Conservation (phyloP, 2,329 filamentous ascomycete species). For the Scopulariopsis brevicaulis region DNA sequence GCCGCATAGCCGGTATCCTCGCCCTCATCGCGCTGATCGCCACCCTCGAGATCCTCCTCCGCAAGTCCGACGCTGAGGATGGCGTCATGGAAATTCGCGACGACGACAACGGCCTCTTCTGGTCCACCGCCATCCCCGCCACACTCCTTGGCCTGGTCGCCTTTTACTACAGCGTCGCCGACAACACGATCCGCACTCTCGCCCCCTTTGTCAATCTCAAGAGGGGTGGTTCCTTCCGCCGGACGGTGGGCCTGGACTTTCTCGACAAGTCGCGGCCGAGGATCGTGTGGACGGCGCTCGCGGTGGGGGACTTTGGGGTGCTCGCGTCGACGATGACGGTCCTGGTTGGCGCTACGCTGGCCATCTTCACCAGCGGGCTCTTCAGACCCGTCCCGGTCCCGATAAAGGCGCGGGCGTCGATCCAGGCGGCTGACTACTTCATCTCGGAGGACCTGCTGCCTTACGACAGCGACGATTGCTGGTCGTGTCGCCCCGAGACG, state of each 20-base stretch:
- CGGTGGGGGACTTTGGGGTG: slow-evolving; percentile 15
- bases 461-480: neutral
- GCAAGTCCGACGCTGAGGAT: slow-evolving; percentile 14
- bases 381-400: slow-evolving; percentile 18
- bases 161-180: slow-evolving; percentile 17
- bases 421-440: slow-evolving; percentile 18
- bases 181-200: slow-evolving; percentile 19
- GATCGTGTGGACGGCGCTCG: slow-evolving; percentile 3
- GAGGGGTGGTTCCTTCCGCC: slow-evolving; percentile 13
- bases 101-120: slow-evolving; percentile 18
- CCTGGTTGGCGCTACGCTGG: slow-evolving; percentile 16
- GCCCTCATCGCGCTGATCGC: slow-evolving; percentile 18
- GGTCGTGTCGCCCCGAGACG: slow-evolving; percentile 15
- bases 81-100: slow-evolving; percentile 17
- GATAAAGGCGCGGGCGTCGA: slow-evolving; percentile 10
- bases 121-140: slow-evolving; percentile 20
- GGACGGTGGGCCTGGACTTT: slow-evolving; percentile 19
- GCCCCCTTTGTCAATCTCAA: slow-evolving; percentile 19
- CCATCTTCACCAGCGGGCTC: slow-evolving; percentile 18
- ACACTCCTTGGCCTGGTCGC: slow-evolving; percentile 16
- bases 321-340: slow-evolving; percentile 15
- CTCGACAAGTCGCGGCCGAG: slow-evolving; percentile 13
- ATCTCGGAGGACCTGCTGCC: neutral
- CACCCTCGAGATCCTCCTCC: slow-evolving; percentile 20
- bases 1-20: slow-evolving; percentile 15